Percentiles rank a stretch among this genome's conserved stretches.
Conservation (phyloP, 495 filamentous ascomycete species). For the Aspergillus leporis region DNA sequence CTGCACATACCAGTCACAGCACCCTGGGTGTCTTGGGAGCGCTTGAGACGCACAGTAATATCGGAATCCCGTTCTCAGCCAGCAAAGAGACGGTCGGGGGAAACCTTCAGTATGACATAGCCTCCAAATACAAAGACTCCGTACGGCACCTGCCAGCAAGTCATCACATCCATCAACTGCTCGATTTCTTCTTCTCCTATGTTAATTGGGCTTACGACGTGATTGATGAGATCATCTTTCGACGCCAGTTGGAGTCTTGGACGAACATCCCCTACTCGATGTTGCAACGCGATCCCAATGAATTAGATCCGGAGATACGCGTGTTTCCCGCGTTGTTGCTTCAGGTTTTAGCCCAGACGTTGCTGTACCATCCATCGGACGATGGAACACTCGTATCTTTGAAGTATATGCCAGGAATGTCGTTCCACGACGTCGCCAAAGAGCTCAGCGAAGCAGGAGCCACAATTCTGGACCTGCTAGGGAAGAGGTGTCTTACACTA, state of each 20-base stretch:
- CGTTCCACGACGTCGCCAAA: slow-evolving; percentile 56
- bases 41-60: background rate
- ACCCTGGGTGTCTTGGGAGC: background rate
- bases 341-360: slow-evolving; percentile 53
- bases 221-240: slow-evolving; percentile 54
- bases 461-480: slow-evolving; percentile 52
- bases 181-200: slow-evolving; percentile 54
- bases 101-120: slow-evolving; percentile 4
- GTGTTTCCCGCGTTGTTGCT: slow-evolving; percentile 58
- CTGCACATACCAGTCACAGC: background rate
- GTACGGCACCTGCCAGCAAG: slow-evolving; percentile 55
- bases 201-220: slow-evolving; percentile 62
- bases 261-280: slow-evolving; percentile 18
- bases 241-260: slow-evolving; percentile 52
- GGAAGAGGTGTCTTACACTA: slow-evolving; percentile 54
- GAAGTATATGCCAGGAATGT: slow-evolving; percentile 59
- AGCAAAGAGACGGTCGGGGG: slow-evolving; percentile 6
- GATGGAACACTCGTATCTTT: slow-evolving; percentile 51
- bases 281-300: slow-evolving; percentile 15
- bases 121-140: slow-evolving; percentile 48
- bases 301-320: slow-evolving; percentile 12
- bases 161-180: slow-evolving; percentile 52
- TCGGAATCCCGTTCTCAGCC: slow-evolving; percentile 9
- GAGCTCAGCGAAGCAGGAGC: slow-evolving; percentile 61
- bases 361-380: slow-evolving; percentile 52